These are phyloP conservation scores for Cucurbitaria berberidis DNA, from an alignment of 2,329 filamentous ascomycete species.

Conservation along the genomic window DNA sequence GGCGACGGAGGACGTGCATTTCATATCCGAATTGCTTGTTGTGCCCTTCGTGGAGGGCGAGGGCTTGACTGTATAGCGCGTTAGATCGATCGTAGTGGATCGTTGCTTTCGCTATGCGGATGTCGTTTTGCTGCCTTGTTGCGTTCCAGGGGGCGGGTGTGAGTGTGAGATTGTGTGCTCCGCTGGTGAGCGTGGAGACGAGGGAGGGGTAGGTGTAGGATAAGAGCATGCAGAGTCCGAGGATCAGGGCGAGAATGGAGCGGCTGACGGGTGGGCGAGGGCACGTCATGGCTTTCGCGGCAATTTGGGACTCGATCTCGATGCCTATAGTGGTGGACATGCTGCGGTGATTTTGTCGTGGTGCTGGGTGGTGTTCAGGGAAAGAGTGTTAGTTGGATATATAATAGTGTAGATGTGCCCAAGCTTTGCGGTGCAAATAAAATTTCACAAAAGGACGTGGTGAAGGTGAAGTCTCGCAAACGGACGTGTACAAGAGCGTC, in stretches of 20 bases:
- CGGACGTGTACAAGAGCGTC: too few species aligned
- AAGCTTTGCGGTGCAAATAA: too few species aligned
- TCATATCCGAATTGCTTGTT: conserved; percentile 40
- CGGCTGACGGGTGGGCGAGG: background rate
- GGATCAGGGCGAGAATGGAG: background rate
- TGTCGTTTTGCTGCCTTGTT: background rate
- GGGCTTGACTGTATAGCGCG: conserved; percentile 44
- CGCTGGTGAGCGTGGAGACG: background rate
- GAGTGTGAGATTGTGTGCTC: background rate
- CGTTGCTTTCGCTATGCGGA: conserved; percentile 15
- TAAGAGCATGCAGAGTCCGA: background rate
- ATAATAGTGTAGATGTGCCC: background rate
- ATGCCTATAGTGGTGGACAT: background rate
- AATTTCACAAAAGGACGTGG: background rate
- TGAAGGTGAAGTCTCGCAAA: background rate
- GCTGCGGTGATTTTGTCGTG: background rate
- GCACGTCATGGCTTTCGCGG: background rate
- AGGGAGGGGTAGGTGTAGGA: background rate
- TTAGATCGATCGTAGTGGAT: conserved; percentile 11
- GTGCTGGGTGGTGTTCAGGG: background rate
- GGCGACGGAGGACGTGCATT: conserved; percentile 43
- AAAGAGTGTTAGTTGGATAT: background rate
- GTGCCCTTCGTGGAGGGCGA: conserved; percentile 41
- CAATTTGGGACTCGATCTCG: background rate
- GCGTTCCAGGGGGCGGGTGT: background rate